Base-by-base conservation (phyloP, 2,329 filamentous ascomycete genomes). In the Ambrosiella cleistominuta region DNA sequence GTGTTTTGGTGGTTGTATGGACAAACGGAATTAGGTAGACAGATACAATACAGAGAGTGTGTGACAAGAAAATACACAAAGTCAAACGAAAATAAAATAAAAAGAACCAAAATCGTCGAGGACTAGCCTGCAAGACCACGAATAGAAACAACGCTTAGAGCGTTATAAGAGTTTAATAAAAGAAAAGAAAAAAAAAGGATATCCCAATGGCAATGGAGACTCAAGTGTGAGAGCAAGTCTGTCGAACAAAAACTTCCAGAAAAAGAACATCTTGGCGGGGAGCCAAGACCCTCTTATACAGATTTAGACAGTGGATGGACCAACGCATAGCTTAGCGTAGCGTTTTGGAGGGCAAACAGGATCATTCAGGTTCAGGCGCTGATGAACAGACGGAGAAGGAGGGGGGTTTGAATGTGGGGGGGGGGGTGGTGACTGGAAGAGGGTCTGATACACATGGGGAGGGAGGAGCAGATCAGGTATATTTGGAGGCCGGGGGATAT, bases 61-160 rank as follows among this genome's bases (percentile, higher is more conserved):
- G n/a, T 27, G 27, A 27, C 27, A 47, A 47, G n/a, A 15, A 47
- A 47, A 17, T 15, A 17, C 13, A 47, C 35, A 17, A 45, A 40
- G 37, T 35, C 12, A 9, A 27, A 53, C n/a, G 36, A 53, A 53
- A 52, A 52, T 2, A 35, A 53, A 36, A 36, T 19, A 38, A 38
- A 36, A 36, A 53, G 37, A 53, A 38, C 15, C 11, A 36, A 38
- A 36, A 67, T 54, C 66, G 69, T 0, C 61, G 70, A 54, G 64
- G 62, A 0, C 57, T 75, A 9, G 66, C 67, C 1, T 63, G 64
- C 15, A 53, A 62, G 37, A 52, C 19, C 27, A 17, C 13, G 35
- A 44, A 44, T n/a, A 44, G 54, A 56, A 37, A 36, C 35, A 19
- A 17, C 44, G 44, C 44, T 17, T n/a, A 15, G 9, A 47, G 36